Evolutionary conservation across 306 rosid genomes (phyloP).

Genomic region (Rosa rugosa): DNA sequence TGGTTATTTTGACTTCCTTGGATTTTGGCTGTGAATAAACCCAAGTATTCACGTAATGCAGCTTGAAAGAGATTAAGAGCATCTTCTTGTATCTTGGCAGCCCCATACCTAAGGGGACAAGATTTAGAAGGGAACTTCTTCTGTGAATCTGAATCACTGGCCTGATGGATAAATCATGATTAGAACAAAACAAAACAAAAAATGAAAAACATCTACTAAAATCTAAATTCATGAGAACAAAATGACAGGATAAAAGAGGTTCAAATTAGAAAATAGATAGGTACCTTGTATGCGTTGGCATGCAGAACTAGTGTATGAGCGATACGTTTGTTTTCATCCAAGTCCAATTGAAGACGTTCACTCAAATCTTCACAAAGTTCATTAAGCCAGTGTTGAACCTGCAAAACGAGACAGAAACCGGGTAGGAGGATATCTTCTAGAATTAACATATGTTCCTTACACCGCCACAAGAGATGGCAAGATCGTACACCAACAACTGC

Average conservation of each 20-base stretch:
- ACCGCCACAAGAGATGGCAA: neutral
- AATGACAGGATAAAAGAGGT: neutral
- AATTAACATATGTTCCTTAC: neutral
- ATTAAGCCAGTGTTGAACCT: constrained; percentile 91
- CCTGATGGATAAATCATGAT: constrained; percentile 48
- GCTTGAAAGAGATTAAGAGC: constrained; percentile 80
- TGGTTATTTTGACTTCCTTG: constrained; percentile 48
- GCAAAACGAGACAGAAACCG: constrained; percentile 27
- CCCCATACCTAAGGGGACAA: constrained; percentile 84
- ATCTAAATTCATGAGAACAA: constrained; percentile 2
- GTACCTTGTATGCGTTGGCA: constrained; percentile 76
- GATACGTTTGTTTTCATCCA: constrained; percentile 79
- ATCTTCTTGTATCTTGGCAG: constrained; percentile 90
- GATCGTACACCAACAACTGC: neutral
- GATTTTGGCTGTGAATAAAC: constrained; percentile 40
- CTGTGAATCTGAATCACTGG: constrained; percentile 60
- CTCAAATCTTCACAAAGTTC: constrained; percentile 78
- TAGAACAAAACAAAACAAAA: constrained; percentile 17
- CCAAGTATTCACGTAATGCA: constrained; percentile 74
- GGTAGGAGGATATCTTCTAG: neutral
- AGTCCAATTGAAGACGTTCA: constrained; percentile 78
- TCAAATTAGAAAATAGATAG: constrained; percentile 9
- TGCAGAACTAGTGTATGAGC: constrained; percentile 80
- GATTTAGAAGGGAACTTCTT: constrained; percentile 91
- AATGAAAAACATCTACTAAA: constrained; percentile 4